These are phyloP conservation scores for Vigna reflexopilosa DNA, from an alignment of 306 rosid genomes.

Conservation along the genomic window DNA sequence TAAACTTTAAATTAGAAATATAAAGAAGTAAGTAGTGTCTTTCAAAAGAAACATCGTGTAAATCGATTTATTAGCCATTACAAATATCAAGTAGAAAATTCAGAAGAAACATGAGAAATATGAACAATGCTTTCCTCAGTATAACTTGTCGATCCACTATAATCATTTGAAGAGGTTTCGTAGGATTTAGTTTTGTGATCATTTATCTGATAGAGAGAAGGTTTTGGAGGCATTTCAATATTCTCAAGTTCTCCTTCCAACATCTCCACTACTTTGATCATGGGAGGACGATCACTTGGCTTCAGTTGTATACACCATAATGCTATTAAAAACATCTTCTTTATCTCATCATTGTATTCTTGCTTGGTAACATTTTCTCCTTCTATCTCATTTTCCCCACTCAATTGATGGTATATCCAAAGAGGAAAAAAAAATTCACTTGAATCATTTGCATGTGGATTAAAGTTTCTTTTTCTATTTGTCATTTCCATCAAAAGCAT, in stretches of 20 bases:
- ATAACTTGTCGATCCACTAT: not conserved
- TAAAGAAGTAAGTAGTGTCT: too few relatives aligned
- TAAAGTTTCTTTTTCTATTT: not conserved
- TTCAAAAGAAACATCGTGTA: too few relatives aligned
- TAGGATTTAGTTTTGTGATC: not conserved
- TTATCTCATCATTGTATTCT: not conserved
- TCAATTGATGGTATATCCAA: slow-evolving; percentile 29
- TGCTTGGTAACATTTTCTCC: not conserved
- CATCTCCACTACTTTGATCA: slow-evolving; percentile 40
- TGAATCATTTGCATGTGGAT: not conserved
- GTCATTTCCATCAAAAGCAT: slow-evolving; percentile 28
- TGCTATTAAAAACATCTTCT: slow-evolving; percentile 35
- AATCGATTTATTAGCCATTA: not conserved
- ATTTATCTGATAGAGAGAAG: slow-evolving; percentile 14
- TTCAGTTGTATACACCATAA: slow-evolving; percentile 42
- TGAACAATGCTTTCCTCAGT: not conserved
- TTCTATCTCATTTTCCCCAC: not conserved
- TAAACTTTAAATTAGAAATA: too few relatives aligned
- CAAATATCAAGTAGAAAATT: not conserved
- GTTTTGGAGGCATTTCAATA: slow-evolving; percentile 43
- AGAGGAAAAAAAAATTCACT: slow-evolving; percentile 26
- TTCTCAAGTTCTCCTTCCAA: slow-evolving; percentile 31
- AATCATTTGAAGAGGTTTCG: not conserved
- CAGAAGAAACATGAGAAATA: not conserved
- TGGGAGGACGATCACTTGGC: slow-evolving; percentile 39